Percentiles rank a stretch among this genome's conserved stretches.
Conservation (phyloP, 2,329 filamentous ascomycete genomes). For the Pyrenophora graminea region DNA sequence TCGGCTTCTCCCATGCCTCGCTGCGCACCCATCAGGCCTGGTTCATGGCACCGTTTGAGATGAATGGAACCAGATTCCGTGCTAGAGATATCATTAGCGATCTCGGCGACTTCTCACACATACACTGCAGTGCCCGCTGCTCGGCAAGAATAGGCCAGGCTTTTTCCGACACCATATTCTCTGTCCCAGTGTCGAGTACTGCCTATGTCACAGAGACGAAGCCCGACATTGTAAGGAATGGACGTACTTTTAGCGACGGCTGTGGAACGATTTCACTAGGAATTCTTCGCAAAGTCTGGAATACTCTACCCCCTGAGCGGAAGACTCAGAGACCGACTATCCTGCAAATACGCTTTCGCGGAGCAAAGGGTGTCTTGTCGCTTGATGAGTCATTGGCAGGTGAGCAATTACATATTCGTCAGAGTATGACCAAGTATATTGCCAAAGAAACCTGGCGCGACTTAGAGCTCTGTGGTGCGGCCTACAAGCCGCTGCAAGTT, state of each 20-base stretch:
- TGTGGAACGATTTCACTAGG: constrained; percentile 72
- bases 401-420: constrained; percentile 63
- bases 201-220: constrained; percentile 50
- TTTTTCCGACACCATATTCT: constrained; percentile 77
- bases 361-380: constrained; percentile 66
- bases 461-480: constrained; percentile 74
- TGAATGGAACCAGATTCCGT: constrained; percentile 53
- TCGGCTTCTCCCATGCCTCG: constrained; percentile 42
- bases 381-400: constrained; percentile 66
- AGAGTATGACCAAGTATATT: constrained; percentile 80
- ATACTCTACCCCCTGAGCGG: constrained; percentile 53
- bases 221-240: constrained; percentile 59
- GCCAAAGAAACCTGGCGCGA: constrained; percentile 52
- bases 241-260: constrained; percentile 75
- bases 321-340: constrained; percentile 50
- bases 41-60: constrained; percentile 41
- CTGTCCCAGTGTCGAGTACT: constrained; percentile 60
- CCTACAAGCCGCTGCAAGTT: constrained; percentile 68
- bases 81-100: constrained; percentile 56
- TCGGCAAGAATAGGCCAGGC: constrained; percentile 67
- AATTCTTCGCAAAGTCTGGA: constrained; percentile 65
- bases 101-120: constrained; percentile 49
- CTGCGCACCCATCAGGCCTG: constrained; percentile 37
- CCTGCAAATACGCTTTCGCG: constrained; percentile 71
- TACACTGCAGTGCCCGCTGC: constrained; percentile 61